Conservation (phyloP, 208 protist species). For the Trypanosoma rangeli region DNA sequence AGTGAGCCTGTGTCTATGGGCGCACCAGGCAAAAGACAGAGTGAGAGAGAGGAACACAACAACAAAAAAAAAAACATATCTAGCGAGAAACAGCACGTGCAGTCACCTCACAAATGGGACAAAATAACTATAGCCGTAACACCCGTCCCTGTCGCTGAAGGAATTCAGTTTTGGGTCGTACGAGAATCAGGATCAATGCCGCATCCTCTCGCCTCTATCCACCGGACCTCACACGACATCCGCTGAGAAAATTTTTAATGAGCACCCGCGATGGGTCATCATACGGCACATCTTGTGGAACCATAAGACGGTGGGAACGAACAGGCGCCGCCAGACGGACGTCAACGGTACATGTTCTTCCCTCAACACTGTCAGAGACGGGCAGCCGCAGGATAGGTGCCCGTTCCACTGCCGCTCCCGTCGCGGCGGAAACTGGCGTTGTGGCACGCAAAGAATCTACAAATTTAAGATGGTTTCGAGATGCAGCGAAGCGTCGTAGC, state of each 20-base stretch:
- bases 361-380: slow-evolving; percentile 21
- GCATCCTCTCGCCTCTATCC: not conserved
- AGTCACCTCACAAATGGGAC: too few species aligned
- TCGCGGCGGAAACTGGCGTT: not conserved
- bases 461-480: slow-evolving; percentile 24
- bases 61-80: not conserved
- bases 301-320: not conserved
- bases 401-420: slow-evolving; percentile 4
- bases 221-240: not conserved
- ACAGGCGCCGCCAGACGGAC: slow-evolving; percentile 42
- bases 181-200: not conserved
- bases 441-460: slow-evolving; percentile 20
- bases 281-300: slow-evolving; percentile 17
- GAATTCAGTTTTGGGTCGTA: not conserved
- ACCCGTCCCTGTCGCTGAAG: not conserved
- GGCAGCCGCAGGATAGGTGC: slow-evolving; percentile 71
- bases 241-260: slow-evolving; percentile 12
- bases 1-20: not conserved
- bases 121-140: not conserved
- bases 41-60: not conserved
- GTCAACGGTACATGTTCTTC: slow-evolving; percentile 33
- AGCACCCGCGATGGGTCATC: slow-evolving; percentile 30
- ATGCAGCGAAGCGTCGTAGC: slow-evolving; percentile 45
- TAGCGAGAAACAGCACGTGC: not conserved
- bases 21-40: not conserved